A percentile compares a stretch with the other conserved stretches of the same genome.
phyloP scores from a whole-genome alignment of 441 rosid species.

The Populus hybrid region DNA sequence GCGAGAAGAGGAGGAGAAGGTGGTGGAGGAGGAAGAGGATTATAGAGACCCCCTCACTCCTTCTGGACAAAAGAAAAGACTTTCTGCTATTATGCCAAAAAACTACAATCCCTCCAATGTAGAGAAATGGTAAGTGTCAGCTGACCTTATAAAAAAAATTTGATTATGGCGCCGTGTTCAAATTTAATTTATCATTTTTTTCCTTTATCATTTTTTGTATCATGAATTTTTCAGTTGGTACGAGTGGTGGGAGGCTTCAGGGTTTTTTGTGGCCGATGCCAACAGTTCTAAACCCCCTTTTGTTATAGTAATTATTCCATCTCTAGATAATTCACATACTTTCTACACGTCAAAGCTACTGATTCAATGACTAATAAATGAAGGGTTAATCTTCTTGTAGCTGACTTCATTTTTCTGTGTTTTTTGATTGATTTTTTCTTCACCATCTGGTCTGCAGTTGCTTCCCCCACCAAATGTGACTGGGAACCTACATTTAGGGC shows the following conservation, averaged over 20 bases:
- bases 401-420: not conserved
- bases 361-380: too few species aligned
- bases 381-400: too few species aligned
- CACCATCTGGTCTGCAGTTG: constrained; percentile 47
- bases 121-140: constrained; percentile 12
- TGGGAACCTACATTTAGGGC: constrained; percentile 94
- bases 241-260: constrained; percentile 82
- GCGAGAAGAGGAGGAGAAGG: constrained; percentile 38
- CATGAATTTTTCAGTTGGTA: constrained; percentile 60
- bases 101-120: constrained; percentile 60
- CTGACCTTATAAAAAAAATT: not conserved
- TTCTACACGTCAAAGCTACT: not conserved
- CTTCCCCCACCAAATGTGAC: constrained; percentile 99
- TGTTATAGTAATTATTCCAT: constrained; percentile 51
- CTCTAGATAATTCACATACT: too few species aligned
- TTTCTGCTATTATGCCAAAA: constrained; percentile 78
- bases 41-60: constrained; percentile 60
- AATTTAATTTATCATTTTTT: not conserved
- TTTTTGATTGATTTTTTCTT: not conserved
- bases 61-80: constrained; percentile 65
- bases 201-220: constrained; percentile 11
- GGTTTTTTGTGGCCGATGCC: constrained; percentile 64
- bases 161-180: not conserved
- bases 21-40: constrained; percentile 62
- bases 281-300: constrained; percentile 72